Evolutionary conservation across 169 alveolate genomes (phyloP).

Genomic region (Cryptosporidium xiaoi): DNA sequence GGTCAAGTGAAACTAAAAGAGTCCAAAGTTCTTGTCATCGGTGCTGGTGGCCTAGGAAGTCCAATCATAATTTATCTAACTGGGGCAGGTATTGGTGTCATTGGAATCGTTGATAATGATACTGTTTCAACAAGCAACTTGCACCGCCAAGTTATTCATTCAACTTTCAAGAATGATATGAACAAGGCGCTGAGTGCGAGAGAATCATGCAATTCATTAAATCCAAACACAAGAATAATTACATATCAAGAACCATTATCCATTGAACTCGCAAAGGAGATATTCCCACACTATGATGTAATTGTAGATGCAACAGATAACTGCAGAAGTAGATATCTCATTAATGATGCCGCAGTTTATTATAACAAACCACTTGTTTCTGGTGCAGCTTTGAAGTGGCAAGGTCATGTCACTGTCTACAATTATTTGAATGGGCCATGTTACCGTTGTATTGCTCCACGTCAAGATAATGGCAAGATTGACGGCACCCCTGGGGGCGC

Average conservation of each 20-base stretch:
- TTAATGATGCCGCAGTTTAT: conserved; percentile 88
- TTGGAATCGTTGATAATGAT: conserved; percentile 90
- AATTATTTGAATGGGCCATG: conserved; percentile 86
- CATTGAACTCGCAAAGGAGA: conserved; percentile 80
- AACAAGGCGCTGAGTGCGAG: conserved; percentile 86
- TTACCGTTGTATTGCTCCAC: conserved; percentile 89
- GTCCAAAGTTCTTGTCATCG: conserved; percentile 93
- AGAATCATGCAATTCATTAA: conserved; percentile 79
- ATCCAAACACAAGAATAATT: conserved; percentile 82
- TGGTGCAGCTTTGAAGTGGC: conserved; percentile 89
- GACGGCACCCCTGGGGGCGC: conserved; percentile 83
- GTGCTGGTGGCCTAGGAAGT: conserved; percentile 99
- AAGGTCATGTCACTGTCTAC: conserved; percentile 89
- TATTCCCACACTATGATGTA: conserved; percentile 86
- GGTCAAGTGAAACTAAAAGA: conserved; percentile 84
- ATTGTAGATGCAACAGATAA: conserved; percentile 90
- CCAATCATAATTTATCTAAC: conserved; percentile 94
- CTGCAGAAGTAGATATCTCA: conserved; percentile 86
- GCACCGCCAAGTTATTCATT: conserved; percentile 88
- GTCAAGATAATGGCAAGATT: conserved; percentile 66
- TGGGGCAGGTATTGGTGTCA: conserved; percentile 96
- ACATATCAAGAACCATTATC: conserved; percentile 81
- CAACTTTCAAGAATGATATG: conserved; percentile 80
- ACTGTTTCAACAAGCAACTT: conserved; percentile 85
- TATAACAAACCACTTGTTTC: conserved; percentile 87